phyloP scores from a whole-genome alignment of 106 monocot genomes.

The Dioscorea alata region DNA sequence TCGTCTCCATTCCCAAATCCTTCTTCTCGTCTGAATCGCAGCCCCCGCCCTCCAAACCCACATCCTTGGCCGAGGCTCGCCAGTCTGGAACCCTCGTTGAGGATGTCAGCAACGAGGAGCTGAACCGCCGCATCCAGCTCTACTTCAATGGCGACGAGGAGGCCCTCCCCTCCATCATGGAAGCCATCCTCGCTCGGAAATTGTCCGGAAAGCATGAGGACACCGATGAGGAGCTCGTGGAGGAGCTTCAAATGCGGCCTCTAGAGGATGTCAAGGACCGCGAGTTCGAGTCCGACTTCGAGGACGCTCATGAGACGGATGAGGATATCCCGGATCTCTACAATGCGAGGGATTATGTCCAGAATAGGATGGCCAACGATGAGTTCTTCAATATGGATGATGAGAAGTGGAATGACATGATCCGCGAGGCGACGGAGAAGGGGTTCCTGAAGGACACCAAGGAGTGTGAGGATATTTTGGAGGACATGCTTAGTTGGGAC shows the following conservation, averaged over 20 bases:
- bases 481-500: constrained; percentile 95
- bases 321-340: constrained; percentile 80
- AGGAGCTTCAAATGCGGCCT: constrained; percentile 57
- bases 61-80: constrained; percentile 14
- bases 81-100: constrained; percentile 5
- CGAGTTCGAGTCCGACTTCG: constrained; percentile 89
- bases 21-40: background rate
- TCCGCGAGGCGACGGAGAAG: constrained; percentile 63
- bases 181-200: constrained; percentile 13
- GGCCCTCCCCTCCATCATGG: constrained; percentile 17
- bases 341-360: constrained; percentile 56
- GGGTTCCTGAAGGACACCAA: constrained; percentile 64
- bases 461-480: constrained; percentile 82
- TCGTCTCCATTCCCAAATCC: constrained; percentile 12
- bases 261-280: constrained; percentile 42
- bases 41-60: background rate
- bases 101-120: constrained; percentile 45
- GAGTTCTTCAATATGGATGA: constrained; percentile 88
- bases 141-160: constrained; percentile 65
- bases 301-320: constrained; percentile 67
- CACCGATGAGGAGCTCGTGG: constrained; percentile 80
- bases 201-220: constrained; percentile 55
- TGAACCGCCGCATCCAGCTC: constrained; percentile 50
- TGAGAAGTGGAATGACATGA: constrained; percentile 78
- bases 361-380: constrained; percentile 58